Evolutionary conservation across 225 moss, liverwort and hornwort genomes (phyloP), one percentile per base, ranked within the genome.

Genomic region (Takakia lepidozioides): DNA sequence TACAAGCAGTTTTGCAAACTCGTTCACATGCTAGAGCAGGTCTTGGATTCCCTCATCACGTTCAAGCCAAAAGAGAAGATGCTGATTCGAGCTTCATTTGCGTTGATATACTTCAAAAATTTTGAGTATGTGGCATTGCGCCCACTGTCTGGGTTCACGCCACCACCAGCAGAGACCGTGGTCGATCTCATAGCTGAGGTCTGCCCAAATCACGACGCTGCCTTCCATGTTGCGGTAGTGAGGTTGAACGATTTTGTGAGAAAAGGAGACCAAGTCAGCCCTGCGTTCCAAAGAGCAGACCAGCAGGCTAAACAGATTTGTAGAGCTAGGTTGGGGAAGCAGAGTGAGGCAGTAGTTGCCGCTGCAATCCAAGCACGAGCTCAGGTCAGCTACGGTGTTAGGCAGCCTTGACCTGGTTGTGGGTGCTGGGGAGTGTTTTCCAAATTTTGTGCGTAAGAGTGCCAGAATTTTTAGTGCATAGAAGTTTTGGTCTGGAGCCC

Each of bases 301-400:
- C 57, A 54, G 41, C 60, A 46, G 43, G 65, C 65, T 21, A 65
- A 69, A 69, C 34, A 61, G 53, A 64, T 69, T 49, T 74, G 74
- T 69, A 74, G 69, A 69, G 65, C 61, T 74, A 69, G 65, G 74
- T 74, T 69, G 54, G 74, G 74, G 57, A 74, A 74, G 65, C 74
- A 74, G 51, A 69, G n/a, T n/a, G n/a, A n/a, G n/a, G n/a, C n/a
- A n/a, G n/a, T n/a, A n/a, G n/a, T n/a, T n/a, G n/a, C n/a, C n/a
- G n/a, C n/a, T n/a, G n/a, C n/a, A n/a, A n/a, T n/a, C n/a, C n/a
- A n/a, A n/a, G n/a, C n/a, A n/a, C n/a, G n/a, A n/a, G n/a, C n/a
- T n/a, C n/a, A n/a, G n/a, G n/a, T n/a, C n/a, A n/a, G n/a, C n/a
- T n/a, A n/a, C n/a, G n/a, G n/a, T n/a, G n/a, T n/a, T n/a, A n/a